Percentiles rank a stretch among this genome's conserved stretches.
Conservation (phyloP, 345 rosid genomes). For the Rhodomyrtus tomentosa region DNA sequence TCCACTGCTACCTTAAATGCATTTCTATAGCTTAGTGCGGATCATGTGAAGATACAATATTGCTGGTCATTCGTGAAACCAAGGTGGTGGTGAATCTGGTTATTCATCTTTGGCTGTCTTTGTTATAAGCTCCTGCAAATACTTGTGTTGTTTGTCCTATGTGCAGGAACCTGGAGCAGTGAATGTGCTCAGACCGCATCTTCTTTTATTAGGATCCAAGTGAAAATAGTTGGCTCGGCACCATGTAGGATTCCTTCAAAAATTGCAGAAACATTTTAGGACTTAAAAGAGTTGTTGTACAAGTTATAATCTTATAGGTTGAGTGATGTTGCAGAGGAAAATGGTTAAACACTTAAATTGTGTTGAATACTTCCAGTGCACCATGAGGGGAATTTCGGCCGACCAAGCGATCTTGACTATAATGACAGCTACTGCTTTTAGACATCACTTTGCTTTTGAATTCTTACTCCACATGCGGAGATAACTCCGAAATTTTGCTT, state of each 20-base stretch:
- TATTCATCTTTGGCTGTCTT: background rate
- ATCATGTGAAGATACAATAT: background rate
- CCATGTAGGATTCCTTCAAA: background rate
- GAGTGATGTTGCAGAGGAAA: background rate
- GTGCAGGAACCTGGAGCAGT: background rate
- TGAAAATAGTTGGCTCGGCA: background rate
- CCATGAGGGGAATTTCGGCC: background rate
- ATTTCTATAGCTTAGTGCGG: background rate
- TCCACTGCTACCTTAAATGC: background rate
- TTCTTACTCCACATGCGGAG: background rate
- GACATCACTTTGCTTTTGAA: background rate
- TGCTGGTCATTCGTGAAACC: background rate
- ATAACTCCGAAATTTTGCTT: background rate
- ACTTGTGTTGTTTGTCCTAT: background rate
- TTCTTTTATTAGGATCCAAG: background rate
- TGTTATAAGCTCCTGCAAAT: background rate
- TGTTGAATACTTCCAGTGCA: background rate
- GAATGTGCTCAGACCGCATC: background rate
- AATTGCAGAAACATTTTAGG: background rate
- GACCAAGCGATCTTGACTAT: background rate
- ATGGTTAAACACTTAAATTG: background rate
- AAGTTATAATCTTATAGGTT: background rate
- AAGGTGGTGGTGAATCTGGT: background rate
- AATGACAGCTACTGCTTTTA: background rate
- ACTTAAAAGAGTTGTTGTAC: background rate